Evolutionary conservation across 352 stramenopile genomes (phyloP), one percentile per base, ranked within the genome.

Genomic region (Globisporangium emineosum): DNA sequence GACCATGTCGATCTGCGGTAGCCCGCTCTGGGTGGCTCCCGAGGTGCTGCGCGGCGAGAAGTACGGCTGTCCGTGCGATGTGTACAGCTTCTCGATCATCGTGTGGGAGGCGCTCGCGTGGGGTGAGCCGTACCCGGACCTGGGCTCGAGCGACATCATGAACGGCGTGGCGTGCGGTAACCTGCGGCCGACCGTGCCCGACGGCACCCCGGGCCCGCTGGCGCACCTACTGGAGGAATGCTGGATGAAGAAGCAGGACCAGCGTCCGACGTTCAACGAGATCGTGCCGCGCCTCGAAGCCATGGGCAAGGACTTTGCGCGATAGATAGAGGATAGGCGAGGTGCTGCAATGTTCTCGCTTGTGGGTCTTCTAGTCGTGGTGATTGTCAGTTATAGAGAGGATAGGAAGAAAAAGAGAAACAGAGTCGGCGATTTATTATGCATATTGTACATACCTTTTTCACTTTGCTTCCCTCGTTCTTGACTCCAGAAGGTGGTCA

Each of bases 41-140:
- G 86, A 93, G 61, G 83, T 95, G 64, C 74, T 93, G 10, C 76
- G 80, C 25, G 83, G 85, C 17, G 85, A 95, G 67, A 92, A 93
- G 63, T 93, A 95, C 60, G 79, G 83, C 60, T 90, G 76, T 23
- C 74, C 85, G 1, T 93, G 84, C 62, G 83, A 95, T 58, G 83
- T 95, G 51, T 95, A 92, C 72, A 93, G 80, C 70, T 95, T 93
- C 66, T 95, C 84, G n/a, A 93, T 95, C 70, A 95, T 93, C 47
- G 81, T 95, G n/a, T 95, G 83, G 83, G 83, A 93, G 57, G 83
- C 76, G 6, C 78, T 95, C 17, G 83, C 80, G 2, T 93, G 85
- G 85, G 78, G 76, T 21, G 83, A 95, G 67, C 85, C 83, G 25
- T 95, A 93, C 67, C 85, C 79, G 10, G 79, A 91, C 47, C 65